Base-by-base conservation (phyloP, 2,329 filamentous ascomycete genomes). In the Penicillium sp. region DNA sequence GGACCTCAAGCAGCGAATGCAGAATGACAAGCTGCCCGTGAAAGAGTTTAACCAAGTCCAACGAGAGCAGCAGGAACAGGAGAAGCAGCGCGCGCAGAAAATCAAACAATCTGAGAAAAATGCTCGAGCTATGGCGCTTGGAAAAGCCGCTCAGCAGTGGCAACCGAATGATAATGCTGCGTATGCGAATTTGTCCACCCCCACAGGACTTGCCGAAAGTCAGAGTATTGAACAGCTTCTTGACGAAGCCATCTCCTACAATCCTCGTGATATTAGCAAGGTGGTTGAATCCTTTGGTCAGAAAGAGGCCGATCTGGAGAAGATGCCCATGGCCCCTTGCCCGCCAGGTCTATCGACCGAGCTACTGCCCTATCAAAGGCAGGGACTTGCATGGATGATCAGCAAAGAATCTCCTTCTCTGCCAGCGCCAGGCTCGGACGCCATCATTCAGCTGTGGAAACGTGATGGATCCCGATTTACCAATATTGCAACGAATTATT, bases 361-460 rank as follows among this genome's bases (percentile, higher is more conserved):
- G 35, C 73, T 95, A 42, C 75, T 95, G 49, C 85, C 88, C 1
- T 93, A 94, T 66, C 90, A 95, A 62, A 79, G 70, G 32, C 74
- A 91, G 73, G 89, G 88, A 5, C 72, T 95, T 35, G 82, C 84
- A 12, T 95, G 90, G 90, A 81, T 95, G 78, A 73, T 82, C 13
- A 75, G 82, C 6, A 88, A 88, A 58, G 90, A 95, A 65, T 80
- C 76, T 11, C 88, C 88, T 0, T 66, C 76, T 33, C 72, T 86
- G 9, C 88, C 89, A 3, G 59, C 73, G 2, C 65, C 69, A 26
- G 79, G 77, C 0, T 80, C 83, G 0, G 70, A 76, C 1, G 78
- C 86, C 9, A 71, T 82, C 25, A 81, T 88, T 1, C 89, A 95
- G 67, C 73, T 95, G 11, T 95, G 90, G 90, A 86, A 83, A 62